Conservation (phyloP, 2,329 filamentous ascomycete genomes). For the Fonsecaea multimorphosa region DNA sequence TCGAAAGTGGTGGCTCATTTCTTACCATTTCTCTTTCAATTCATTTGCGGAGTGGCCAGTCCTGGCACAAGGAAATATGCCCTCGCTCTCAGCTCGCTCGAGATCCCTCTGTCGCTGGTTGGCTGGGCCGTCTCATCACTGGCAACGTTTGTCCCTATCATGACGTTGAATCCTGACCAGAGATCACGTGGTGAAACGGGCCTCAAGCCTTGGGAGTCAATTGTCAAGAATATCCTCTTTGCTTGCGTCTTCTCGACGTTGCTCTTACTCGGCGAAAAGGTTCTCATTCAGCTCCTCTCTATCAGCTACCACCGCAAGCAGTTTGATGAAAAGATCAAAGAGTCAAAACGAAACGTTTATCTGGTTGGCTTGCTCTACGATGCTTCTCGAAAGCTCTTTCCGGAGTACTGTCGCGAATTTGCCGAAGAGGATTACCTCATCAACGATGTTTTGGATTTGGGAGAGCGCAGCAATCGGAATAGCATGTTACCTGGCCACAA, state of each 20-base stretch:
- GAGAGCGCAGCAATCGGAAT: slow-evolving; percentile 61
- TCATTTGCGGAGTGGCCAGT: slow-evolving; percentile 67
- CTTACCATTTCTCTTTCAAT: slow-evolving; percentile 65
- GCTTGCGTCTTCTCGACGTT: slow-evolving; percentile 63
- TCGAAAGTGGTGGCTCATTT: slow-evolving; percentile 66
- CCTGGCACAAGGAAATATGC: slow-evolving; percentile 69
- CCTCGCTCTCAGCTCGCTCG: slow-evolving; percentile 62
- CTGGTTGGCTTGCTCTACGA: slow-evolving; percentile 87
- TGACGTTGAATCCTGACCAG: slow-evolving; percentile 52
- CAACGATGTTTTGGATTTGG: slow-evolving; percentile 78
- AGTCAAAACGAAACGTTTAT: slow-evolving; percentile 84
- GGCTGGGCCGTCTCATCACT: slow-evolving; percentile 66
- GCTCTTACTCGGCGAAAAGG: slow-evolving; percentile 64
- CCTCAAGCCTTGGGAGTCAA: slow-evolving; percentile 58
- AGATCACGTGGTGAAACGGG: slow-evolving; percentile 42
- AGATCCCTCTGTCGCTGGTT: slow-evolving; percentile 66
- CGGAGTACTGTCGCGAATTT: slow-evolving; percentile 90
- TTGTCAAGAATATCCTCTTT: slow-evolving; percentile 65
- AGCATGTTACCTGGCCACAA: slow-evolving; percentile 51
- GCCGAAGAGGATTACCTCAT: slow-evolving; percentile 90
- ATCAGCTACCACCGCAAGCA: slow-evolving; percentile 73
- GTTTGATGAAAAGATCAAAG: slow-evolving; percentile 74
- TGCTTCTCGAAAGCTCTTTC: slow-evolving; percentile 85
- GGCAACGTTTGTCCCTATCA: slow-evolving; percentile 62
- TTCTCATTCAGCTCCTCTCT: slow-evolving; percentile 68